A percentile compares a stretch with the other conserved stretches of the same genome.
Conservation (phyloP, 805 yeast species). For the Ogataea ganodermae region DNA sequence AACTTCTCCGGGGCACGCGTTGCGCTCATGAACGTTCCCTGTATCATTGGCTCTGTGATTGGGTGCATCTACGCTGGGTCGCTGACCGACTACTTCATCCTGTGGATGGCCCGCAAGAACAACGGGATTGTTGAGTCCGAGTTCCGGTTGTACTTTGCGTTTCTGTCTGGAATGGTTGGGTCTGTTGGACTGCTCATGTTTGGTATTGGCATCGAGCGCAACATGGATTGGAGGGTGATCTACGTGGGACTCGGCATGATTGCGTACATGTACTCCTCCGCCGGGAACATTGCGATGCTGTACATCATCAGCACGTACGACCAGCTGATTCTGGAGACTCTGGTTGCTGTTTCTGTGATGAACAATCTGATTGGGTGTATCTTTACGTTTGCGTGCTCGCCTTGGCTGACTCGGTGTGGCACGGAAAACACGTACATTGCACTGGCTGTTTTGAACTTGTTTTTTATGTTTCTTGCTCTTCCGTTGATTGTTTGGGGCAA, state of each 20-base stretch:
- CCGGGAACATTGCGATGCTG: conserved; percentile 67
- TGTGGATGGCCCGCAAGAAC: conserved; percentile 63
- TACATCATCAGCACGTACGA: conserved; percentile 70
- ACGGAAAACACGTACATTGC: conserved; percentile 62
- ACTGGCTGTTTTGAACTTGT: conserved; percentile 58
- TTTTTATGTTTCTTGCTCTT: conserved; percentile 51
- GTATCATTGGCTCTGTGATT: conserved; percentile 61
- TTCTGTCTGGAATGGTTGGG: conserved; percentile 58
- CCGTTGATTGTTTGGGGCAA: conserved; percentile 66
- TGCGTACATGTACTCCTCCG: conserved; percentile 67
- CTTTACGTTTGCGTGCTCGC: conserved; percentile 66
- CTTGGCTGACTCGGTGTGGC: conserved; percentile 59
- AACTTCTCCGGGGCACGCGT: conserved; percentile 62
- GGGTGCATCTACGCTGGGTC: conserved; percentile 69
- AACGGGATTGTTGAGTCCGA: conserved; percentile 67
- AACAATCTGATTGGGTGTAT: conserved; percentile 64
- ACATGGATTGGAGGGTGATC: conserved; percentile 51
- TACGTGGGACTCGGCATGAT: conserved; percentile 65
- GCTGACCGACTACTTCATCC: conserved; percentile 61
- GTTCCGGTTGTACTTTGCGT: conserved; percentile 57
- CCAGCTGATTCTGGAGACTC: conserved; percentile 62
- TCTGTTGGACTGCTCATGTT: conserved; percentile 64
- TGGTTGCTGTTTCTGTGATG: conserved; percentile 65
- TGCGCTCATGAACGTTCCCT: conserved; percentile 79
- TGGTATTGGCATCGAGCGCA: conserved; percentile 62